Evolutionary conservation across 2,329 filamentous ascomycete genomes (phyloP).

Genomic region (Dactylellina leptospora): DNA sequence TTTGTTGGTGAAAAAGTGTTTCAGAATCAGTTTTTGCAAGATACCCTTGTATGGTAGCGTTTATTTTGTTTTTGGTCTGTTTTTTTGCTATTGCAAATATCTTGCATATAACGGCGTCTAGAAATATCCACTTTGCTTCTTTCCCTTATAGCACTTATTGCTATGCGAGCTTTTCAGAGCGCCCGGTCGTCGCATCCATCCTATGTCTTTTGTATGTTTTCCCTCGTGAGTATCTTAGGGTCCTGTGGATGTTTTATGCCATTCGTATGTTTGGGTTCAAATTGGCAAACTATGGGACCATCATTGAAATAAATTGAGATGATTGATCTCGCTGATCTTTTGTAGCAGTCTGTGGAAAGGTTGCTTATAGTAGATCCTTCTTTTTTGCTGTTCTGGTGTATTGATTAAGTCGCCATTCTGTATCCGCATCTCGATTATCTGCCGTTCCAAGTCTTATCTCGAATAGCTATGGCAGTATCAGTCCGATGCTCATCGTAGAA

Average conservation of each 20-base stretch:
- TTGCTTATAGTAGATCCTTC: slow-evolving; percentile 55
- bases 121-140: no score
- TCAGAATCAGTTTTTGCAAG: slow-evolving; percentile 25
- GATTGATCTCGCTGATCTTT: no score
- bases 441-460: slow-evolving; percentile 90
- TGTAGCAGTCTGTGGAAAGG: no score
- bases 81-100: background rate
- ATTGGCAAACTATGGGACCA: background rate
- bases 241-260: no score
- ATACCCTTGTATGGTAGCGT: slow-evolving; percentile 28
- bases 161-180: no score
- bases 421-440: slow-evolving; percentile 93
- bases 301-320: no score
- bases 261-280: background rate
- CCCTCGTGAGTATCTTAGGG: background rate
- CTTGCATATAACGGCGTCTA: slow-evolving; percentile 17
- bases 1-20: slow-evolving; percentile 5
- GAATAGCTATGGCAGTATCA: slow-evolving; percentile 69
- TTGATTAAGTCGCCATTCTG: slow-evolving; percentile 95
- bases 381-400: slow-evolving; percentile 73
- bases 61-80: background rate
- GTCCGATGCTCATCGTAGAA: background rate
- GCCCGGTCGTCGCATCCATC: no score
- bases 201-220: background rate
- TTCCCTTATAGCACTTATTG: no score